Conservation (phyloP, 2,329 filamentous ascomycete species). For the Paraphaeosphaeria sporulosa region DNA sequence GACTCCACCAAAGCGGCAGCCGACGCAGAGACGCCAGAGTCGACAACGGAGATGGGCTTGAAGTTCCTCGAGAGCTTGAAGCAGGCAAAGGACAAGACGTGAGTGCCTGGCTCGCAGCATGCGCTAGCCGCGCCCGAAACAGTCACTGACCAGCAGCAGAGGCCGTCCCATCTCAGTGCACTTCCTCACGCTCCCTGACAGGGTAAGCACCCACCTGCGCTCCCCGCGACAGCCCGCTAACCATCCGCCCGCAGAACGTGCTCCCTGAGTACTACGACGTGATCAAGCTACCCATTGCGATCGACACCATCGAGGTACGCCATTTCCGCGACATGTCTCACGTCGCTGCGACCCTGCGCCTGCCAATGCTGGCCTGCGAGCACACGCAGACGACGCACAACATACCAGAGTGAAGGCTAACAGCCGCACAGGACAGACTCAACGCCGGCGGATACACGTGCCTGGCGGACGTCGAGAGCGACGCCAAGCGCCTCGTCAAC, state of each 20-base stretch:
- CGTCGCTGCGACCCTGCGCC: background rate
- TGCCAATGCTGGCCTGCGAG: background rate
- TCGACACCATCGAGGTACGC: slow-evolving; percentile 74
- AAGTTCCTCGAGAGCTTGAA: slow-evolving; percentile 78
- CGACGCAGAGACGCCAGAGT: slow-evolving; percentile 66
- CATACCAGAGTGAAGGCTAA: slow-evolving; percentile 23
- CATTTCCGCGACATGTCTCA: slow-evolving; percentile 1
- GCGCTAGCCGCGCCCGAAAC: slow-evolving; percentile 3
- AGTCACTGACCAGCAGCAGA: slow-evolving; percentile 44
- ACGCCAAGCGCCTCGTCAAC: slow-evolving; percentile 85
- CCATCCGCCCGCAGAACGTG: slow-evolving; percentile 53
- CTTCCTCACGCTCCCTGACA: slow-evolving; percentile 75
- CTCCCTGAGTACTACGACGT: slow-evolving; percentile 80
- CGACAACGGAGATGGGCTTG: slow-evolving; percentile 74
- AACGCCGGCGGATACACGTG: slow-evolving; percentile 71
- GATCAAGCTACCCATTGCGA: slow-evolving; percentile 79
- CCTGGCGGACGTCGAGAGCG: slow-evolving; percentile 79
- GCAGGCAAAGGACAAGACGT: slow-evolving; percentile 83
- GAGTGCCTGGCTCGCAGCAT: slow-evolving; percentile 46
- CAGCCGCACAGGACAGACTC: slow-evolving; percentile 64
- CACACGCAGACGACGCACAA: background rate
- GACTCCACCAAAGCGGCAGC: slow-evolving; percentile 29
- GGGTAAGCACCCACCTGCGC: slow-evolving; percentile 46
- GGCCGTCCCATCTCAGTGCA: slow-evolving; percentile 77
- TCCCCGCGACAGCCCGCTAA: slow-evolving; percentile 26